Evolutionary conservation across 306 rosid species (phyloP).

Genomic region (Medicago ruthenica): DNA sequence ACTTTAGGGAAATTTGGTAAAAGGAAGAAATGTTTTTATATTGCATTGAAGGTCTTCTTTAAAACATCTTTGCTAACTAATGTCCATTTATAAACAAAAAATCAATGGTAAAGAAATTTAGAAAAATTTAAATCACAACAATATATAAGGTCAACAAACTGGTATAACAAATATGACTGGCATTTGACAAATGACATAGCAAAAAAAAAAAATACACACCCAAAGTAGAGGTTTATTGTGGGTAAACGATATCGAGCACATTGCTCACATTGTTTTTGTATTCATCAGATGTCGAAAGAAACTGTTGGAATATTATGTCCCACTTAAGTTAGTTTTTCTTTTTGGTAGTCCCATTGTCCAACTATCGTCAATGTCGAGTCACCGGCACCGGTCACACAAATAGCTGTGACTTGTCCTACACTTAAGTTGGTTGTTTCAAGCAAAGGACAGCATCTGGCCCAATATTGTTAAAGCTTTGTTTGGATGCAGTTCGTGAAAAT

Average conservation of each 20-base stretch:
- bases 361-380: neutral
- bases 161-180: constrained; percentile 21
- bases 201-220: constrained; percentile 21
- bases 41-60: constrained; percentile 19
- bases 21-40: neutral
- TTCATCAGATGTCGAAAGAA: constrained; percentile 14
- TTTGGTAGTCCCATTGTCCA: neutral
- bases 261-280: neutral
- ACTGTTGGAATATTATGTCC: neutral
- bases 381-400: neutral
- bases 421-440: too few species aligned
- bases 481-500: too few species aligned
- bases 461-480: too few species aligned
- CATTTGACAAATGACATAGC: neutral
- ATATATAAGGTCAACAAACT: constrained; percentile 13
- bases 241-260: neutral
- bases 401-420: neutral
- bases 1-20: constrained; percentile 9
- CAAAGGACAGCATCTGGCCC: too few species aligned
- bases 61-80: constrained; percentile 23
- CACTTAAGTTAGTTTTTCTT: neutral
- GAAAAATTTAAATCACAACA: constrained; percentile 16
- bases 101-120: neutral
- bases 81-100: constrained; percentile 27
- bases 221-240: neutral